Evolutionary conservation across 345 rosid species (phyloP).

Genomic region (Arabis hirsuta): DNA sequence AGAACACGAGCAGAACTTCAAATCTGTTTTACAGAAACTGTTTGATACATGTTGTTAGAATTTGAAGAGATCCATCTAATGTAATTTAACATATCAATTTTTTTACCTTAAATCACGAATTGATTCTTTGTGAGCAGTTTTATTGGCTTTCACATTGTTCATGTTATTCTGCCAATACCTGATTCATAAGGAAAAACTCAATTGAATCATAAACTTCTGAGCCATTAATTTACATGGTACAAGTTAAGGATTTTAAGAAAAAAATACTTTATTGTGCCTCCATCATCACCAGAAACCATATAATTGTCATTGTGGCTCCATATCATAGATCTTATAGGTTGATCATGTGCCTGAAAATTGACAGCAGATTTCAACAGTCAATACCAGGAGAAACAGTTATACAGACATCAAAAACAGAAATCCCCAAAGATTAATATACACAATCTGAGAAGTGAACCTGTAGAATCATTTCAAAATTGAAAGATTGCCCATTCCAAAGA

Average conservation of each 20-base stretch:
- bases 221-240: constrained; percentile 17
- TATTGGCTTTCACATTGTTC: constrained; percentile 97
- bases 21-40: constrained; percentile 98
- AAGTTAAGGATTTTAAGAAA: constrained; percentile 7
- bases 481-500: constrained; percentile 98
- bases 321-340: constrained; percentile 94
- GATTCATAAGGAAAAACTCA: constrained; percentile 20
- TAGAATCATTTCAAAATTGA: constrained; percentile 96
- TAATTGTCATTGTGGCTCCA: constrained; percentile 99
- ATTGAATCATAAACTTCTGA: constrained; percentile 8
- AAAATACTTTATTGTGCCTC: constrained; percentile 84
- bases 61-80: neutral
- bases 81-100: constrained; percentile 5
- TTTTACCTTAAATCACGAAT: constrained; percentile 83
- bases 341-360: constrained; percentile 90
- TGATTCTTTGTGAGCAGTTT: constrained; percentile 96
- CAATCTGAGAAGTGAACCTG: constrained; percentile 57
- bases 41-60: constrained; percentile 41
- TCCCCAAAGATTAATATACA: constrained; percentile 11
- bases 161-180: constrained; percentile 99
- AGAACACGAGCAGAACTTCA: constrained; percentile 97
- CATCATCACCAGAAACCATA: constrained; percentile 99
- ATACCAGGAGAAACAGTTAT: constrained; percentile 1
- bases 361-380: constrained; percentile 46
- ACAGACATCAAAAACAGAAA: neutral